Evolutionary conservation across 129 eudicot species (phyloP), one percentile per base, ranked within the genome.

Genomic region (Chrysanthemum lavandulifolium): DNA sequence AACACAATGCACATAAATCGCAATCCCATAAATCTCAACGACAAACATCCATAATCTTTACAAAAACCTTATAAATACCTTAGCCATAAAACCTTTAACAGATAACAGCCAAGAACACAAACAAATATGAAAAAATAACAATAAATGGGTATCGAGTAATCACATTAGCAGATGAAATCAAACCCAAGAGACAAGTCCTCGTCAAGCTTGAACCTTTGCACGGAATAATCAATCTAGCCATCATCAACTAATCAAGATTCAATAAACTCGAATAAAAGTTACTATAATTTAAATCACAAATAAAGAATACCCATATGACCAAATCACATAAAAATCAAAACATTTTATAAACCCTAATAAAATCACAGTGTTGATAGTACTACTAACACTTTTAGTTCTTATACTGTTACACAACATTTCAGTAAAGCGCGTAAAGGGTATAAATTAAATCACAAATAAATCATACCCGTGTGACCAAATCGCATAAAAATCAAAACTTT

Each of bases 201-300:
- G 84, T 83, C 61, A 87, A 81, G 79, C 83, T 85, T 53, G 86
- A 83, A 77, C 93, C 87, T 84, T 84, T 94, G 88, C 84, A 86
- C 2, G 96, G 97, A 56, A 87, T 83, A 78, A 94, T 81, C 97
- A 90, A 90, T 75, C 98, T 87, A 76, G 97, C 95, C 98, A 94
- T 93, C 82, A 72, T 69, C 82, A 73, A 80, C 58, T 25, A 54
- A 75, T 40, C 62, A 52, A 85, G 73, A 81, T 67, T 71, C 49
- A 19, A 76, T 36, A 75, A 78, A 74, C 58, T 72, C 61, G 31
- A 45, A 74, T 77, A 75, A 75, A 76, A 64, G 77, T 59, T 54
- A 58, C 70, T 73, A 68, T 65, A 13, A 57, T 52, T 50, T 62
- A 73, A 16, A 21, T 1, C 13, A 8, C 23, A 25, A 73, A 71